phyloP scores from a whole-genome alignment of 2,329 filamentous ascomycete species.

The Madurella mycetomatis region DNA sequence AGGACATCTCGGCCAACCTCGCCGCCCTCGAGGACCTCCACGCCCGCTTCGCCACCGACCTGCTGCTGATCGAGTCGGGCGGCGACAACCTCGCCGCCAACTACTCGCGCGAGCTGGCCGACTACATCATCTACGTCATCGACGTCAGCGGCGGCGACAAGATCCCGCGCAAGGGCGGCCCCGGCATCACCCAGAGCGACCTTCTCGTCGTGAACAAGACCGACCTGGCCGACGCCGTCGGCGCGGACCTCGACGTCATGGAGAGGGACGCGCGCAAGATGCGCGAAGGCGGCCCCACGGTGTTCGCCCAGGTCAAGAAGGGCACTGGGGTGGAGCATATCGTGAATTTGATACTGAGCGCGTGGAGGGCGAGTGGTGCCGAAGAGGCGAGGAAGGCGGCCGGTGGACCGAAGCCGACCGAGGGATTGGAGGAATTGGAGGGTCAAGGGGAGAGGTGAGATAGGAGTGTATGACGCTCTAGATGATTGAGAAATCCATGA shows the following conservation, averaged over 20 bases:
- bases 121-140: conserved; percentile 98
- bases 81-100: conserved; percentile 97
- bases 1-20: conserved; percentile 93
- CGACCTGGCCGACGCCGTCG: conserved; percentile 83
- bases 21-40: conserved; percentile 89
- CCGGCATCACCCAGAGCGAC: conserved; percentile 95
- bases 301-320: conserved; percentile 97
- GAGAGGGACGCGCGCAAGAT: conserved; percentile 92
- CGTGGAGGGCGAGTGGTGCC: conserved; percentile 88
- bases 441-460: neutral
- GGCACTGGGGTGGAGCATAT: conserved; percentile 81
- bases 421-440: conserved; percentile 46
- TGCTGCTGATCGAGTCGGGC: conserved; percentile 91
- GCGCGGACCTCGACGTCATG: conserved; percentile 89
- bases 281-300: conserved; percentile 88
- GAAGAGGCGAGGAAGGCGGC: conserved; percentile 51
- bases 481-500: neutral
- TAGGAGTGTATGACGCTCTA: neutral
- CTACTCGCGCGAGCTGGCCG: conserved; percentile 89
- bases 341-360: conserved; percentile 79
- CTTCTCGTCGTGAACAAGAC: conserved; percentile 96
- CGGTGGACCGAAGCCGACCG: conserved; percentile 56
- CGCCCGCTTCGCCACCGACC: conserved; percentile 69
- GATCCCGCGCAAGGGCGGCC: conserved; percentile 90
- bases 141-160: conserved; percentile 96